These are phyloP conservation scores for Paramecium octaurelia DNA, from an alignment of 73 alveolate genomes.

Conservation along the genomic window DNA sequence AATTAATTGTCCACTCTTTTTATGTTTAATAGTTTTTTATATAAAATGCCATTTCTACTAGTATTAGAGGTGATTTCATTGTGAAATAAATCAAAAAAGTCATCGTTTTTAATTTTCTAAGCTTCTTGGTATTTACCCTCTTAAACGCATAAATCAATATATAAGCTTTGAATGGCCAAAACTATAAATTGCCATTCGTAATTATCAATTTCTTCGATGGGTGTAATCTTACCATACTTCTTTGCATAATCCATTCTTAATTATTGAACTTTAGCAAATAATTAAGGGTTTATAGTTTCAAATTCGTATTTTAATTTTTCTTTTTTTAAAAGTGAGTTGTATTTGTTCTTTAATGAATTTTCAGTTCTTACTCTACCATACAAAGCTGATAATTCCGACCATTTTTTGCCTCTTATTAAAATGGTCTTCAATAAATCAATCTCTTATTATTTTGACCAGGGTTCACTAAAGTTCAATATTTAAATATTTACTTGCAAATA, in stretches of 20 bases:
- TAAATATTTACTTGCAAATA: neutral
- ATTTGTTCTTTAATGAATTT: constrained; percentile 24
- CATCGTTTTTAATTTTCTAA: constrained; percentile 17
- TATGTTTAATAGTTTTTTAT: neutral
- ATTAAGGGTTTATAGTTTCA: constrained; percentile 33
- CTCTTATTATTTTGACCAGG: constrained; percentile 20
- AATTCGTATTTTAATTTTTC: constrained; percentile 46
- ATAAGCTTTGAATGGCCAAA: constrained; percentile 3
- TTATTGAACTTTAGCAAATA: neutral
- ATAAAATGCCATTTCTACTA: neutral
- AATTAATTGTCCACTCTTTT: neutral
- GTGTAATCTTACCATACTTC: constrained; percentile 36
- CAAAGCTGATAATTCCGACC: constrained; percentile 42
- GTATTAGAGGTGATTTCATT: neutral
- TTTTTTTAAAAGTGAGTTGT: neutral
- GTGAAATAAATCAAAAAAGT: constrained; percentile 32
- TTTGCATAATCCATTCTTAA: constrained; percentile 45
- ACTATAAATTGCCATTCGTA: constrained; percentile 53
- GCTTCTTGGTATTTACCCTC: constrained; percentile 37
- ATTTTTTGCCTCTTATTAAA: constrained; percentile 37
- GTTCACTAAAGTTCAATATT: neutral
- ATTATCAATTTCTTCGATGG: constrained; percentile 43
- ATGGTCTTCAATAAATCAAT: constrained; percentile 32
- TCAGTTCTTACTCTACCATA: constrained; percentile 51
- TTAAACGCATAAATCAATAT: neutral